Base-by-base conservation (phyloP, 495 filamentous ascomycete genomes). In the Chaetomidium leptoderma region DNA sequence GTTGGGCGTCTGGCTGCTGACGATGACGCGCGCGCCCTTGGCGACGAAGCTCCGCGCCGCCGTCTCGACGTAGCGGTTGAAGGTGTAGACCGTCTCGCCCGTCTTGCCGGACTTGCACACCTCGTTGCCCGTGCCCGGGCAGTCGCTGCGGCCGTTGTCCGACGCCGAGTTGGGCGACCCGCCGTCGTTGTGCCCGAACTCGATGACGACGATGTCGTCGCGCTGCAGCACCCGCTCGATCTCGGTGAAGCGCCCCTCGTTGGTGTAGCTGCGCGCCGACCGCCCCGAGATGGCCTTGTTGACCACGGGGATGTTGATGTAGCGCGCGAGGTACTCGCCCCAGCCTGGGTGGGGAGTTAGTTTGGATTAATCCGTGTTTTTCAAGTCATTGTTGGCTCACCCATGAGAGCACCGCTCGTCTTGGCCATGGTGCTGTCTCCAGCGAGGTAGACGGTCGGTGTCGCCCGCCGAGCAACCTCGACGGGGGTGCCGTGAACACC, bases 151-250 rank as follows among this genome's bases (percentile, higher is more conserved):
- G 21, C 81, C 82, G 67, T 86, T 85, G 67, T 86, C 83, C 16
- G 58, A 71, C 4, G 67, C 67, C n/a, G 65, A 63, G 8, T 73
- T 71, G 4, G 85, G 76, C 6, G 78, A 81, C 11, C 83, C 81
- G 51, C 83, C 83, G 62, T 86, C 83, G 66, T 86, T 86, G 74
- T 86, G 83, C 1, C 83, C 83, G 57, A 86, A 84, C 61, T 83
- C 81, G 63, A 85, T 83, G 44, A 85, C 70, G 37, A 85, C 81
- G 29, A 71, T 81, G 67, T 86, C 83, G 43, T 78, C 79, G 8
- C 72, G 23, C 36, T 75, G 54, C 17, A 85, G 70, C 19, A 70
- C 55, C 44, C 64, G 58, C 62, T 78, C 77, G 59, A 86, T 76
- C 14, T 72, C 73, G 42, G 73, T 60, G 74, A 86, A 86, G 27